A percentile compares a stretch with the other conserved stretches of the same genome.
These are phyloP conservation scores for Taiozyma sp. DNA, from an alignment of 1,139 yeast species.

Conservation along the genomic window DNA sequence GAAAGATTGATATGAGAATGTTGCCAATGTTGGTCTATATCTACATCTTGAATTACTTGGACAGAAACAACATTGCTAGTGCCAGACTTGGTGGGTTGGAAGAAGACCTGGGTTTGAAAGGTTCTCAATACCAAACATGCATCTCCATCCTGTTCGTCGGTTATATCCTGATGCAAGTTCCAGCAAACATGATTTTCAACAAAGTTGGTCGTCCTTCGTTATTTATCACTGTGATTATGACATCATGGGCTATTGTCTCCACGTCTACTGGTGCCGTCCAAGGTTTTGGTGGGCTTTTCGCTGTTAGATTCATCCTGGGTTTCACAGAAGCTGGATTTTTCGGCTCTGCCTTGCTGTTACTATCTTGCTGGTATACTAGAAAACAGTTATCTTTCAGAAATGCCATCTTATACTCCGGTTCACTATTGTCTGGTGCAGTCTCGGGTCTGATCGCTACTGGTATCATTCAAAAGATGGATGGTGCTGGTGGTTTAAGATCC, in stretches of 20 bases:
- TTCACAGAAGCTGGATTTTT: constrained; percentile 49
- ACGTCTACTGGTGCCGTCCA: constrained; percentile 39
- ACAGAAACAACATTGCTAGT: constrained; percentile 54
- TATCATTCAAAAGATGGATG: constrained; percentile 29
- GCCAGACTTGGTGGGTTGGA: constrained; percentile 56
- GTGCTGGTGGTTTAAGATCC: constrained; percentile 27
- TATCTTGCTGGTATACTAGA: constrained; percentile 31
- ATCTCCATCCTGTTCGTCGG: constrained; percentile 56
- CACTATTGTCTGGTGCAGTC: constrained; percentile 31
- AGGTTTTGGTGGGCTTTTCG: constrained; percentile 35
- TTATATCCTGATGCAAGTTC: constrained; percentile 55
- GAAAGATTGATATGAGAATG: constrained; percentile 46
- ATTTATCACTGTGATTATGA: constrained; percentile 45
- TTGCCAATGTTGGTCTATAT: constrained; percentile 52
- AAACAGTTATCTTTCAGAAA: constrained; percentile 33
- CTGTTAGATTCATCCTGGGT: constrained; percentile 39
- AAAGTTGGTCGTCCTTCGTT: constrained; percentile 42
- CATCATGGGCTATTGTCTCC: constrained; percentile 43
- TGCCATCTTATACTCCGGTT: constrained; percentile 31
- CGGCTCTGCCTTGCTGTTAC: constrained; percentile 30
- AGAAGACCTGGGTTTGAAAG: constrained; percentile 43
- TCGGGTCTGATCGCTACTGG: constrained; percentile 39
- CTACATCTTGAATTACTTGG: constrained; percentile 55
- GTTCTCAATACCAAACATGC: constrained; percentile 49
- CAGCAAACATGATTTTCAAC: constrained; percentile 42